Base-by-base conservation (phyloP, 805 yeast species). In the Danielia oregonensis region DNA sequence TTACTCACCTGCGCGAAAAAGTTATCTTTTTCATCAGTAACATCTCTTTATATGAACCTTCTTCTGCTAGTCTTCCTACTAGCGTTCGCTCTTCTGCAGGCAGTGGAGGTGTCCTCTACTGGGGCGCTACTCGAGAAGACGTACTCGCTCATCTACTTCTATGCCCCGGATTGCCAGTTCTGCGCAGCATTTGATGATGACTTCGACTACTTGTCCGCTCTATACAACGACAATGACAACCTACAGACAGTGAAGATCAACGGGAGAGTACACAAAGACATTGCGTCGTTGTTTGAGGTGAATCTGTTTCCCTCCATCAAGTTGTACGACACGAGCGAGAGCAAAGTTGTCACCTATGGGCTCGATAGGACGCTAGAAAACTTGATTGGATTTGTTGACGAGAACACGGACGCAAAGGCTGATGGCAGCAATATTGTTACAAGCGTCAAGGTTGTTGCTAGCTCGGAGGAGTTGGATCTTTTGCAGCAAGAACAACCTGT, bases 261-360 rank as follows among this genome's bases (percentile, higher is more conserved):
- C 30, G 63, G 56, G 1, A 39, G 44, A n/a, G 24, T 25, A 11
- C 55, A 55, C 42, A 52, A 48, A 24, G 49, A 63, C 12, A 52
- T 74, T 5, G 54, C 68, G 24, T 46, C 45, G 22, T 51, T 66
- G 30, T 74, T 75, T 38, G 46, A 49, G 11, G 57, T 78, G 3
- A 39, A 44, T 8, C 65, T 63, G 13, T 79, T 62, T 48, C 86
- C 86, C 1, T 59, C 71, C 1, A 37, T 79, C 32, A 65, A 68
- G 43, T 47, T 78, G 22, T 68, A 73, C 39, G 54, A 68, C 22
- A 58, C 60, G 30, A 56, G 58, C 26, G 71, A 74, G 1, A 66
- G 63, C 30, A 55, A 60, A 35, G 58, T 72, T 4, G 61, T 56
- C 0, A 52, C 59, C 2, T 77, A 60, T 46, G 46, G 48, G 1